Evolutionary conservation across 352 stramenopile species (phyloP).

Genomic region (Globisporangium ultimum): DNA sequence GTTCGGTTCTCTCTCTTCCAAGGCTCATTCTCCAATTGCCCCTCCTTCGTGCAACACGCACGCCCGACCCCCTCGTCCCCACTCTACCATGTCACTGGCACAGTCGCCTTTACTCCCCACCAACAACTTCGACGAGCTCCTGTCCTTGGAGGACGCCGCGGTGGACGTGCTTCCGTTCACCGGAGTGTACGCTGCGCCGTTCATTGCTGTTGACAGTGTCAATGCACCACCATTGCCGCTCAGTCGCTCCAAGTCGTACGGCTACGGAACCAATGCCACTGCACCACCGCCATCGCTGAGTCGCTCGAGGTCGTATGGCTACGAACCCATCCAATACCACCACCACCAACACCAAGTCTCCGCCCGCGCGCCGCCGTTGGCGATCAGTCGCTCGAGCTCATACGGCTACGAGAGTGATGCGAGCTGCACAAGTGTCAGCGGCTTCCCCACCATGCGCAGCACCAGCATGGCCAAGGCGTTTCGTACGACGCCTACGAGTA

Average conservation of each 20-base stretch:
- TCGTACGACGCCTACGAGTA: constrained; percentile 6
- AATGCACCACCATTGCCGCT: neutral
- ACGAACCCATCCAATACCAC: constrained; percentile 1
- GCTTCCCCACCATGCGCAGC: neutral
- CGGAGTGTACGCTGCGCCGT: constrained; percentile 1
- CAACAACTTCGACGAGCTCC: constrained; percentile 1
- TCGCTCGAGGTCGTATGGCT: constrained; percentile 1
- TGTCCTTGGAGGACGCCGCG: constrained; percentile 1
- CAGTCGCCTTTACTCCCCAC: constrained; percentile 12
- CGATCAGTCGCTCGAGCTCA: neutral
- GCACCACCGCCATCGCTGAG: constrained; percentile 1
- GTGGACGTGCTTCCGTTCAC: constrained; percentile 4
- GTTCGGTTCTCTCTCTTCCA: neutral
- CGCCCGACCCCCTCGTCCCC: neutral
- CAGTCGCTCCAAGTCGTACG: neutral
- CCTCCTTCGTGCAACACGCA: constrained; percentile 3
- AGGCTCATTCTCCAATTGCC: constrained; percentile 9
- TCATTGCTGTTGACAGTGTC: neutral
- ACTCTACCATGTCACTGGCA: constrained; percentile 12
- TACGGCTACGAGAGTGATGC: constrained; percentile 7
- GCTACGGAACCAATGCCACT: neutral
- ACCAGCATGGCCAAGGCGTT: neutral
- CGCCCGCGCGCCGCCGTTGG: too few species aligned
- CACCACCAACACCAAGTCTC: too few species aligned
- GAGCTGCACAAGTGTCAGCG: constrained; percentile 1